phyloP scores from a whole-genome alignment of 768 basidiomycete genomes.

The Hygrophoropsis aurantiaca region DNA sequence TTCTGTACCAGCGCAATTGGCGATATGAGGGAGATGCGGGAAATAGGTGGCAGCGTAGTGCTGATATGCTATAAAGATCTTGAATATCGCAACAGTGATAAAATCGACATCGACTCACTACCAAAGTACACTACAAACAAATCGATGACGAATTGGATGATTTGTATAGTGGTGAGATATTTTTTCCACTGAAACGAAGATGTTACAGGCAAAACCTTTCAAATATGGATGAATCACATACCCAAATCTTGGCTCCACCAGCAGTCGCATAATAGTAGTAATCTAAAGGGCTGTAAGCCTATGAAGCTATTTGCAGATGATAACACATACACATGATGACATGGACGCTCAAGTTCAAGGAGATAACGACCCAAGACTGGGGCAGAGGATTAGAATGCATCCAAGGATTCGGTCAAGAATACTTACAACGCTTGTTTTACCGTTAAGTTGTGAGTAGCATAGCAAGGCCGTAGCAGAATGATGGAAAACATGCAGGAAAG shows the following conservation, averaged over 20 bases:
- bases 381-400: conserved; percentile 3
- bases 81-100: conserved; percentile 8
- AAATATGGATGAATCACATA: conserved; percentile 32
- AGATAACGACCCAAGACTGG: conserved; percentile 97
- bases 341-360: conserved; percentile 88
- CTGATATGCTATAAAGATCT: conserved; percentile 57
- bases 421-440: conserved; percentile 89
- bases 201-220: conserved; percentile 2
- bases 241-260: conserved; percentile 96
- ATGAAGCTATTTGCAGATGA: background rate
- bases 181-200: conserved; percentile 86
- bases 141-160: conserved; percentile 93
- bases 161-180: conserved; percentile 96
- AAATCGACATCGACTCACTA: conserved; percentile 54
- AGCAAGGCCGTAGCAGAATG: conserved; percentile 96
- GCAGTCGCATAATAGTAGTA: conserved; percentile 99
- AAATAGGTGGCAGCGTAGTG: conserved; percentile 74
- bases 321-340: conserved; percentile 92
- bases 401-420: background rate
- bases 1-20: conserved; percentile 88
- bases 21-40: conserved; percentile 62
- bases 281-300: conserved; percentile 47
- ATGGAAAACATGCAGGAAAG: conserved; percentile 98
- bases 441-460: conserved; percentile 93
- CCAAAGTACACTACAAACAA: conserved; percentile 91